Evolutionary conservation across 2,329 filamentous ascomycete species (phyloP).

Genomic region (Rhexocercosporidium sp.): DNA sequence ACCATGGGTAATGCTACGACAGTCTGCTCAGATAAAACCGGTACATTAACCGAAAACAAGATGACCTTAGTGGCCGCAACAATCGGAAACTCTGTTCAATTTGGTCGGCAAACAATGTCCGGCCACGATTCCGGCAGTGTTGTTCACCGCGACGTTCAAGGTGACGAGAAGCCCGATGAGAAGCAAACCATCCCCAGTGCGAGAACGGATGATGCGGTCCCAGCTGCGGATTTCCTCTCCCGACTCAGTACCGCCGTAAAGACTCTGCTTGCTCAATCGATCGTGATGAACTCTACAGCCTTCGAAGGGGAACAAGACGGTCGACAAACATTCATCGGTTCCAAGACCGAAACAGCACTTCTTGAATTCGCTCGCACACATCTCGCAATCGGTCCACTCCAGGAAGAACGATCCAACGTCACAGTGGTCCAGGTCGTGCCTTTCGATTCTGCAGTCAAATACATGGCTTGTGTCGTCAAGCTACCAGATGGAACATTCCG

Average conservation of each 20-base stretch:
- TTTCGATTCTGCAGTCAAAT: constrained; percentile 58
- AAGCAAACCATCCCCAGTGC: neutral
- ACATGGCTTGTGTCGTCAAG: constrained; percentile 69
- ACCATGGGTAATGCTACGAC: constrained; percentile 75
- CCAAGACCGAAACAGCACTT: constrained; percentile 78
- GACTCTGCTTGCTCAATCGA: constrained; percentile 63
- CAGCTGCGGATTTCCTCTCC: constrained; percentile 32
- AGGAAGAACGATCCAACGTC: constrained; percentile 65
- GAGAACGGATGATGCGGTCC: neutral
- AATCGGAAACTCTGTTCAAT: constrained; percentile 61
- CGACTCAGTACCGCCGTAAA: constrained; percentile 31
- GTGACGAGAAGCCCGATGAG: constrained; percentile 32
- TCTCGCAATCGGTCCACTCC: constrained; percentile 66
- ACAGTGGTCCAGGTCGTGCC: constrained; percentile 58
- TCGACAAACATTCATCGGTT: constrained; percentile 67
- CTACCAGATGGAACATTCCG: constrained; percentile 49
- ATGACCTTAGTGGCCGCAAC: constrained; percentile 79
- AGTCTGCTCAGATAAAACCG: constrained; percentile 81
- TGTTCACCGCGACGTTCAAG: neutral
- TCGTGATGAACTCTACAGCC: constrained; percentile 71
- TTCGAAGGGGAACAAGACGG: constrained; percentile 70
- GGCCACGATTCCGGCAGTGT: neutral
- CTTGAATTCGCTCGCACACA: constrained; percentile 69
- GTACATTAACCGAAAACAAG: constrained; percentile 74
- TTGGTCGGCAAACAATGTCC: constrained; percentile 46